Conservation (phyloP, 2,329 filamentous ascomycete genomes). For the Cordyceps farinosa region DNA sequence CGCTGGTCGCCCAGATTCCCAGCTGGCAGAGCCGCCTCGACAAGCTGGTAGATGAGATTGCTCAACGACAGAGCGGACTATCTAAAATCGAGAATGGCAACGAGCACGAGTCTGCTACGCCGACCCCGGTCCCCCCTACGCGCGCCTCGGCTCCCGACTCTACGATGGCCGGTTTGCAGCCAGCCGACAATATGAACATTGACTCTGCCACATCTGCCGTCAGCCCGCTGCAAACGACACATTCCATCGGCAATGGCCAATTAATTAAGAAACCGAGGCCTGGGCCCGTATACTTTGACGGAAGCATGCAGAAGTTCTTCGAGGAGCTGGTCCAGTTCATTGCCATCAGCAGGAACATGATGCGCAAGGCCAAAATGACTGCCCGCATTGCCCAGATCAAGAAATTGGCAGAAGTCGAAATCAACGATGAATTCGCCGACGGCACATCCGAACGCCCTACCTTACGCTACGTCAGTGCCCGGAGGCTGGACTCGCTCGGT, state of each 20-base stretch:
- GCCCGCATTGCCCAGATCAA: conserved; percentile 67
- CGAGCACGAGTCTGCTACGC: conserved; percentile 20
- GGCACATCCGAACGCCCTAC: conserved; percentile 25
- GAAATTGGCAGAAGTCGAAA: conserved; percentile 56
- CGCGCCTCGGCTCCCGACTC: not conserved
- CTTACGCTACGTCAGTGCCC: conserved; percentile 38
- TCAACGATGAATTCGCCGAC: conserved; percentile 47
- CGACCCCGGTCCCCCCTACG: not conserved
- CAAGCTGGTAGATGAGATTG: conserved; percentile 58
- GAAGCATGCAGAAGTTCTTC: conserved; percentile 77
- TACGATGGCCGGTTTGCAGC: not conserved
- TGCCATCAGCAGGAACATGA: conserved; percentile 73
- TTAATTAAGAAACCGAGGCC: conserved; percentile 28
- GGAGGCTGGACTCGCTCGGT: conserved; percentile 29
- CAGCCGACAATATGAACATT: conserved; percentile 10
- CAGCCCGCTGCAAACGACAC: not conserved
- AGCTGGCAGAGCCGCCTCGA: conserved; percentile 58
- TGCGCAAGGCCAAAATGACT: conserved; percentile 85
- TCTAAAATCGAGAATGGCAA: conserved; percentile 41
- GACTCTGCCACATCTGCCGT: not conserved
- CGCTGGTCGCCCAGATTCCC: conserved; percentile 53
- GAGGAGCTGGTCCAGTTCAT: conserved; percentile 80
- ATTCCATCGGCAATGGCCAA: not conserved
- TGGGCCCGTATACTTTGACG: conserved; percentile 87
- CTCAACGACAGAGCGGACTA: conserved; percentile 58